Evolutionary conservation across 768 basidiomycete genomes (phyloP).

Genomic region (Mycena galopus): DNA sequence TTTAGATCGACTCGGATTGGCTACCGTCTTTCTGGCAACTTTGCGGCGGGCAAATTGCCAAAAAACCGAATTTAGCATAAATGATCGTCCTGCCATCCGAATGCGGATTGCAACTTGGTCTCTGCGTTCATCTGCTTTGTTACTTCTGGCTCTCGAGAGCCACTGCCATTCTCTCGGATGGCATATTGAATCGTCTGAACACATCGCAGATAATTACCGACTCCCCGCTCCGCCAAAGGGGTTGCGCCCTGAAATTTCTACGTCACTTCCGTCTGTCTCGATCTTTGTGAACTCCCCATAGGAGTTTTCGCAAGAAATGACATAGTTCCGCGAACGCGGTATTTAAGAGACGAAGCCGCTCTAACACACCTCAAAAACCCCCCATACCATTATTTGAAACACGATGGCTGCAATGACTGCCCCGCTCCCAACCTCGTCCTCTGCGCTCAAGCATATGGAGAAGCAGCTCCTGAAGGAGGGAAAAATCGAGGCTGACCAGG

Average conservation of each 20-base stretch:
- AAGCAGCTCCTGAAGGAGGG: conserved; percentile 56
- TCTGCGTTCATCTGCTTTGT: neutral
- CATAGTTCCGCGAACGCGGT: neutral
- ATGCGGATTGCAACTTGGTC: too few species aligned
- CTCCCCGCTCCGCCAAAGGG: neutral
- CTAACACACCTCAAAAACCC: neutral
- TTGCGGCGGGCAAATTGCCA: neutral
- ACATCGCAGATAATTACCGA: too few species aligned
- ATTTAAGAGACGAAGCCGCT: neutral
- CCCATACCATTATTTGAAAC: neutral
- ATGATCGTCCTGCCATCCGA: neutral
- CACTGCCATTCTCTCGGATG: too few species aligned
- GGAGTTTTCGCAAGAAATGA: conserved; percentile 6
- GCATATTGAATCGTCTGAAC: too few species aligned
- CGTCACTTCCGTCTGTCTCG: neutral
- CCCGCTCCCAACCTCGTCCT: conserved; percentile 31
- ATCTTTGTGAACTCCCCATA: neutral
- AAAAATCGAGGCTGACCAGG: conserved; percentile 55
- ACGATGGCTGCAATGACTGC: conserved; percentile 37
- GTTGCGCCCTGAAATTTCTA: neutral
- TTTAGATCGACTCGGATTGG: too few species aligned
- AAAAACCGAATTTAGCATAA: neutral
- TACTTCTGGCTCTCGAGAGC: too few species aligned
- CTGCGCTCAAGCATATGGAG: conserved; percentile 54
- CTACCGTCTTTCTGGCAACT: too few species aligned